These are phyloP conservation scores for Hymenoscyphus occultus DNA, from an alignment of 2,329 filamentous ascomycete species.

Conservation along the genomic window DNA sequence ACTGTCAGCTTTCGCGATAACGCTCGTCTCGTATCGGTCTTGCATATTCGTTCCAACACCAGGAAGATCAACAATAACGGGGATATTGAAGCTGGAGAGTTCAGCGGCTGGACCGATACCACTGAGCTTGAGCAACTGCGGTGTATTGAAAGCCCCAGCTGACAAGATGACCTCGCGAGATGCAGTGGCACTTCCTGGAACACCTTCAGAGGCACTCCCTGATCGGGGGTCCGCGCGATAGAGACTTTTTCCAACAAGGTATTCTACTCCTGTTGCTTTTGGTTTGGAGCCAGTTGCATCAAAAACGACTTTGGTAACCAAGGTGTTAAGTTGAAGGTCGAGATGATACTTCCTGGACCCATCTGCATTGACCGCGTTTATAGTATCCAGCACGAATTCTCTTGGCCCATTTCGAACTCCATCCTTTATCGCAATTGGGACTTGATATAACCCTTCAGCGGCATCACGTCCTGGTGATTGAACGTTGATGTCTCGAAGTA, in stretches of 20 bases:
- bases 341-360: slow-evolving; percentile 24
- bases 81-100: slow-evolving; percentile 44
- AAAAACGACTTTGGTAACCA: slow-evolving; percentile 43
- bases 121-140: slow-evolving; percentile 46
- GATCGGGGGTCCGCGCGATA: slow-evolving; percentile 44
- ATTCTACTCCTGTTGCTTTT: slow-evolving; percentile 43
- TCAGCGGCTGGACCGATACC: slow-evolving; percentile 43
- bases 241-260: slow-evolving; percentile 41
- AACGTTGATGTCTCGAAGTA: slow-evolving; percentile 29
- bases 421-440: slow-evolving; percentile 23
- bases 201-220: slow-evolving; percentile 26
- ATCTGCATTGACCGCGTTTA: slow-evolving; percentile 23
- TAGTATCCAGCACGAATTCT: slow-evolving; percentile 29
- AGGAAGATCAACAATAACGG: slow-evolving; percentile 51
- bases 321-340: slow-evolving; percentile 18
- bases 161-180: slow-evolving; percentile 47
- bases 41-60: slow-evolving; percentile 55
- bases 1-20: slow-evolving; percentile 42
- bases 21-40: slow-evolving; percentile 51
- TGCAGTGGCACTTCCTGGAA: slow-evolving; percentile 33
- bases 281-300: slow-evolving; percentile 28
- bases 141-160: slow-evolving; percentile 46
- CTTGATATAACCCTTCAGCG: slow-evolving; percentile 25
- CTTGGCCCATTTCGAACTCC: slow-evolving; percentile 25
- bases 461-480: slow-evolving; percentile 21